Evolutionary conservation across 139 green algal genomes (phyloP), one percentile per base, ranked within the genome.

Genomic region (Micromonas pusilla): DNA sequence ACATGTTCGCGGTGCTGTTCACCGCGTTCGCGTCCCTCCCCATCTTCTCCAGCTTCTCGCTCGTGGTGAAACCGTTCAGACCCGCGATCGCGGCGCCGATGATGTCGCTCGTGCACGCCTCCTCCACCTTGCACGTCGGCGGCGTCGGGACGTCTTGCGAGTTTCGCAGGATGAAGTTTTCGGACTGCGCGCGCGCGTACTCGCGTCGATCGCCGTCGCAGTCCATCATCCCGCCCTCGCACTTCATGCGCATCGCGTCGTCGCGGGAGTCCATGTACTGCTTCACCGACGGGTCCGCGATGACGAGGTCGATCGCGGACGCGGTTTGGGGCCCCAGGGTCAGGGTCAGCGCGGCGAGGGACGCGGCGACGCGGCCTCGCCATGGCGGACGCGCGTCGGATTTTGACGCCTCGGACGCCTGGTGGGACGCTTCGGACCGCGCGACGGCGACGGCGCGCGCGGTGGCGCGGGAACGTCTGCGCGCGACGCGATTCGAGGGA

Each of bases 201-300:
- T 82, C 77, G 30, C 77, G 3, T 28, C 77, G 33, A 30, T 82
- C 70, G 13, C 66, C 66, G 36, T 82, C 66, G 45, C 77, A 82
- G 53, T 82, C 77, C 25, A 82, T 67, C 77, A 82, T 82, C 21
- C 66, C 63, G 2, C 72, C 72, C 31, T 73, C 25, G 30, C 75
- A 80, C 26, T 80, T 80, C 1, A 73, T 52, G 1, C 19, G 28
- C 75, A 33, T 33, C 0, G 75, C 75, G 4, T 80, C 75, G 33
- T 75, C 68, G 37, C 68, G 68, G 5, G 0, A 1, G 25, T 39
- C 26, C 85, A 23, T 96, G 60, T 52, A 94, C 67, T 96, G 78
- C 53, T 52, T 70, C 25, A 60, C 52, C 21, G 72, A 45, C 1
- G 37, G n/a, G 36, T 53, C 52, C 3, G 57, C 9, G 72, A 68